These are phyloP conservation scores for Fusarium sterilihyphosum DNA, from an alignment of 2,329 filamentous ascomycete genomes.

Conservation along the genomic window DNA sequence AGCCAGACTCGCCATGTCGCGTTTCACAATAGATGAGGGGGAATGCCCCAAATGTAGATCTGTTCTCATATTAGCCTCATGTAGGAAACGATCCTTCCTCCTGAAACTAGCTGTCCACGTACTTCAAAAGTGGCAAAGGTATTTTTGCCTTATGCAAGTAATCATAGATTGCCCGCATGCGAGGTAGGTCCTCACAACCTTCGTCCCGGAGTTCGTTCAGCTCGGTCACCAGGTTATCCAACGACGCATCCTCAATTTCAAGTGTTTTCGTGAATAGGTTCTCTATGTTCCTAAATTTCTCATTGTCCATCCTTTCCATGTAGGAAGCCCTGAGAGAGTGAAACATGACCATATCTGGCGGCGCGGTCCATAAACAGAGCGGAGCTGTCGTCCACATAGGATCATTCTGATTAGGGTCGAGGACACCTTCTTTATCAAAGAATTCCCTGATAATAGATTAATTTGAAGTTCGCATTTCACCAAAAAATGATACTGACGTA, in stretches of 20 bases:
- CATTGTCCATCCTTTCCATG: neutral
- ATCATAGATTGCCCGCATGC: neutral
- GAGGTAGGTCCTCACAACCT: neutral
- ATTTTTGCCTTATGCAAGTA: neutral
- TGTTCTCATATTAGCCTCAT: conserved; percentile 1
- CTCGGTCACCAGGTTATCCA: neutral
- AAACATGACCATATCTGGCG: conserved; percentile 10
- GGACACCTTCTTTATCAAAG: neutral
- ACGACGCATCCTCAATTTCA: neutral
- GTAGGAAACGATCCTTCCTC: neutral
- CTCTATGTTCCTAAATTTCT: neutral
- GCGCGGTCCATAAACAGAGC: conserved; percentile 23
- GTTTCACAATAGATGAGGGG: conserved; percentile 8
- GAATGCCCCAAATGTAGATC: conserved; percentile 12
- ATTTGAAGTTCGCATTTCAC: fast-evolving
- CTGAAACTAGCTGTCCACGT: neutral
- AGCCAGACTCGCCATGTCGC: conserved; percentile 1
- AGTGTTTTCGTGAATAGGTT: neutral
- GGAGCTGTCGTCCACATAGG: conserved; percentile 6
- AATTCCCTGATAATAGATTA: neutral
- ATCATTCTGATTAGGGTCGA: neutral
- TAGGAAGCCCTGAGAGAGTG: conserved; percentile 11
- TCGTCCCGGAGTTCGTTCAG: neutral
- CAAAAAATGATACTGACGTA: neutral
- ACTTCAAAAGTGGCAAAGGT: conserved; percentile 8